Percentiles rank a stretch among this genome's conserved stretches.
Conservation (phyloP, 2,329 filamentous ascomycete genomes). For the Ascosphaera pollenicola region DNA sequence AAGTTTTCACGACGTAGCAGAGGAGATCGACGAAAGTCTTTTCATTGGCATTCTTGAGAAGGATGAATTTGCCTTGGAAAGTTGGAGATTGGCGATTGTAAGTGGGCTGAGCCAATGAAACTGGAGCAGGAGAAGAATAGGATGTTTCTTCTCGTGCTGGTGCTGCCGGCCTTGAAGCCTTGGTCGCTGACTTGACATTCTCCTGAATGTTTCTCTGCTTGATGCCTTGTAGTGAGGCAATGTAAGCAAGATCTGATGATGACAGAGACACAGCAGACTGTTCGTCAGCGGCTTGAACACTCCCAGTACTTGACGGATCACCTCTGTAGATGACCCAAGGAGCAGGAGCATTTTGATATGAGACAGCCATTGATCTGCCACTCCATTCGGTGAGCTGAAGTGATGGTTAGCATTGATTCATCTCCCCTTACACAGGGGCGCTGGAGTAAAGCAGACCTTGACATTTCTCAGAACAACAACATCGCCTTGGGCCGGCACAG, state of each 20-base stretch:
- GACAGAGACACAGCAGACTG: conserved; percentile 11
- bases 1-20: conserved; percentile 45
- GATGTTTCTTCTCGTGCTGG: too few relatives aligned
- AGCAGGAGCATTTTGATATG: conserved; percentile 9
- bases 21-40: conserved; percentile 44
- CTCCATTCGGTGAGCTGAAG: conserved; percentile 6
- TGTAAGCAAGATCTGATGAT: conserved; percentile 11
- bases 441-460: conserved; percentile 22
- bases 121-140: too few relatives aligned
- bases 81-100: neutral
- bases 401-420: conserved; percentile 2
- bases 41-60: conserved; percentile 40
- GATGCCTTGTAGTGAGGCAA: conserved; percentile 7
- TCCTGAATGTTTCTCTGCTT: too few relatives aligned
- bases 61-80: conserved; percentile 29
- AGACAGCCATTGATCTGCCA: conserved; percentile 7
- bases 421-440: too few relatives aligned
- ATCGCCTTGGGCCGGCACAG: conserved; percentile 31
- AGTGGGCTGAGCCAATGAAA: neutral
- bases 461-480: conserved; percentile 39
- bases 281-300: conserved; percentile 7
- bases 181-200: neutral
- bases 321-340: conserved; percentile 16
- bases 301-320: conserved; percentile 1
- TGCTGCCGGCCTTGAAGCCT: neutral